These are phyloP conservation scores for Dendrobium chrysotoxum DNA, from an alignment of 106 monocot genomes.

Conservation along the genomic window DNA sequence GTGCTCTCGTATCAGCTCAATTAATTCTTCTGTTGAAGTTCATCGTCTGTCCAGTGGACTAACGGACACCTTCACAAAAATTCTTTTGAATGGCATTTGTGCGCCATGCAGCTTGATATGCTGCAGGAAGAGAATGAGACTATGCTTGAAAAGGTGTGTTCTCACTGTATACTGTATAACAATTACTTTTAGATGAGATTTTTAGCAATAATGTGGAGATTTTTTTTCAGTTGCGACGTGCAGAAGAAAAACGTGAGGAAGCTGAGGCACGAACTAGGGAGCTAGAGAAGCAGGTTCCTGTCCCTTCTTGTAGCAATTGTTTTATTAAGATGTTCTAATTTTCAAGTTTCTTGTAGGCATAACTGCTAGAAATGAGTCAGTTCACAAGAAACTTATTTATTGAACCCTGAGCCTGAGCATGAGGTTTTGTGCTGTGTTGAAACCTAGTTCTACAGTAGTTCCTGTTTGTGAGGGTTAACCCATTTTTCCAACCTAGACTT, in stretches of 20 bases:
- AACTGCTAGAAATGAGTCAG: no score
- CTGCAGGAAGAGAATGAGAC: constrained; percentile 95
- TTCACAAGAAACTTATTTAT: no score
- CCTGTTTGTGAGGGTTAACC: no score
- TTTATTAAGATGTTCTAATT: not conserved
- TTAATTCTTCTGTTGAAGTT: not conserved
- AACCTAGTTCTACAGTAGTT: no score
- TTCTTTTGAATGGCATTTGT: not conserved
- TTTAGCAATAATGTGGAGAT: not conserved
- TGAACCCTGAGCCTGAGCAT: no score
- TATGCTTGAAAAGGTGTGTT: constrained; percentile 69
- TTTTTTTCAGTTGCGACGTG: constrained; percentile 51
- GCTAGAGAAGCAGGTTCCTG: constrained; percentile 83
- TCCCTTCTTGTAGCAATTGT: not conserved
- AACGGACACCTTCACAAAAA: not conserved
- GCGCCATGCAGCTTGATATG: constrained; percentile 76
- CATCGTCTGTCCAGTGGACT: not conserved
- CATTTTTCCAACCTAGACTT: no score
- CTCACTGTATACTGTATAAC: not conserved
- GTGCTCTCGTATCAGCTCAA: not conserved
- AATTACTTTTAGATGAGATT: not conserved
- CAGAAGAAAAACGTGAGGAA: constrained; percentile 63
- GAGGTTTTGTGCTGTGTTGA: no score
- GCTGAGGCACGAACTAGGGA: constrained; percentile 76
- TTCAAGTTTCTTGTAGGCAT: no score